Conservation (phyloP, 2,329 filamentous ascomycete species). For the Shiraia bambusicola region DNA sequence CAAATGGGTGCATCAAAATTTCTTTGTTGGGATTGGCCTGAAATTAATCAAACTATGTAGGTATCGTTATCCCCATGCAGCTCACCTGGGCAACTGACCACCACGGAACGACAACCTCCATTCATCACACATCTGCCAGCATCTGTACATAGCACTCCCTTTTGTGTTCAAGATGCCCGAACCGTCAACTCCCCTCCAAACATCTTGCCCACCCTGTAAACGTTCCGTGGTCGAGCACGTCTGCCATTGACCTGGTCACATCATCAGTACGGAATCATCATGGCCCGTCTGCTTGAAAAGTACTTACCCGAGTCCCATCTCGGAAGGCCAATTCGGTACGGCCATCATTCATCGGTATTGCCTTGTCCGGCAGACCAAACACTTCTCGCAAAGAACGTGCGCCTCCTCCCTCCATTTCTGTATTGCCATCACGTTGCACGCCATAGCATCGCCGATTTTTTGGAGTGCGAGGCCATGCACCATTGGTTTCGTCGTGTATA, state of each 20-base stretch:
- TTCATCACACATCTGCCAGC: too few relatives aligned
- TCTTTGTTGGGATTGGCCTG: too few relatives aligned
- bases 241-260: slow-evolving; percentile 21
- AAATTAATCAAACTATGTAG: too few relatives aligned
- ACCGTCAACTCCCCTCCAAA: slow-evolving; percentile 20
- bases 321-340: slow-evolving; percentile 30
- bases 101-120: too few relatives aligned
- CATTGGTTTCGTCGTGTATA: slow-evolving; percentile 20
- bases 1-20: too few relatives aligned
- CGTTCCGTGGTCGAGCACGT: slow-evolving; percentile 21
- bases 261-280: slow-evolving; percentile 3
- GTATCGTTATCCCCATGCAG: too few relatives aligned
- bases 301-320: slow-evolving; percentile 25
- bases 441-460: neutral
- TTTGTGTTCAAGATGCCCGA: slow-evolving; percentile 1
- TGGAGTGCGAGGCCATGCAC: slow-evolving; percentile 9
- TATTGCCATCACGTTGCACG: neutral
- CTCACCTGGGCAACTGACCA: too few relatives aligned
- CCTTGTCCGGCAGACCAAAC: slow-evolving; percentile 24
- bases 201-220: slow-evolving; percentile 26
- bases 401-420: neutral
- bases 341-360: slow-evolving; percentile 29
- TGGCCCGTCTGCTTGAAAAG: neutral
- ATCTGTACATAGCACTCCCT: too few relatives aligned
- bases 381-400: slow-evolving; percentile 13